These are phyloP conservation scores for Boletus semigastroideus DNA, from an alignment of 1,284 basidiomycete genomes.

Conservation along the genomic window DNA sequence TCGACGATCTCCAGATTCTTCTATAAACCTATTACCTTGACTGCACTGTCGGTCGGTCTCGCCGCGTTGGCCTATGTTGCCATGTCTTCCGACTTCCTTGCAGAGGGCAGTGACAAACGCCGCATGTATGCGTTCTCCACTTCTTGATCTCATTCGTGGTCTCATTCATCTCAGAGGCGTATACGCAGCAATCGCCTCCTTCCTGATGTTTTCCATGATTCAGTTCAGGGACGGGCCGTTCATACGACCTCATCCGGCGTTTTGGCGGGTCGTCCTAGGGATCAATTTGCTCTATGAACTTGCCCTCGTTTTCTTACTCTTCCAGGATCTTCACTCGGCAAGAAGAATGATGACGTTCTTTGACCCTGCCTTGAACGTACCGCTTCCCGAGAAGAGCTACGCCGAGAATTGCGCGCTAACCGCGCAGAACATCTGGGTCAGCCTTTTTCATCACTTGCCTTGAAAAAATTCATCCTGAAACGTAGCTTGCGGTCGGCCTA, in stretches of 20 bases:
- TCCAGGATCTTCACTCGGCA: constrained; percentile 79
- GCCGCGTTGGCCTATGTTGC: constrained; percentile 73
- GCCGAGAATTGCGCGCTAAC: constrained; percentile 76
- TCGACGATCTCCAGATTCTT: constrained; percentile 59
- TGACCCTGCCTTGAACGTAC: constrained; percentile 67
- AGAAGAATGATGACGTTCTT: constrained; percentile 74
- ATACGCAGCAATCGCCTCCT: constrained; percentile 68
- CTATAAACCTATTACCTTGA: constrained; percentile 77
- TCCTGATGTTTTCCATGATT: constrained; percentile 77
- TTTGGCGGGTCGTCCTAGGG: constrained; percentile 75
- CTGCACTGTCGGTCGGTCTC: constrained; percentile 64
- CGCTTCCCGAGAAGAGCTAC: constrained; percentile 79
- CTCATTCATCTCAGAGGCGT: constrained; percentile 49
- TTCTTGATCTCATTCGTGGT: constrained; percentile 6
- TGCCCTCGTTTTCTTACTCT: constrained; percentile 76
- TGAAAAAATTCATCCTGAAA: constrained; percentile 8
- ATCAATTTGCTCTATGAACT: constrained; percentile 81
- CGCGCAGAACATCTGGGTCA: constrained; percentile 64
- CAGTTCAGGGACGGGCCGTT: constrained; percentile 86
- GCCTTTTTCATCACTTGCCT: constrained; percentile 19
- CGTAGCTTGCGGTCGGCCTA: constrained; percentile 28
- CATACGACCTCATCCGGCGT: constrained; percentile 71
- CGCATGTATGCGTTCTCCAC: constrained; percentile 56
- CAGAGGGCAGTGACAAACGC: constrained; percentile 76
- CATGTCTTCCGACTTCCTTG: constrained; percentile 73